These are phyloP conservation scores for Ascosphaera aggregata DNA, from an alignment of 2,329 filamentous ascomycete species.

Conservation along the genomic window DNA sequence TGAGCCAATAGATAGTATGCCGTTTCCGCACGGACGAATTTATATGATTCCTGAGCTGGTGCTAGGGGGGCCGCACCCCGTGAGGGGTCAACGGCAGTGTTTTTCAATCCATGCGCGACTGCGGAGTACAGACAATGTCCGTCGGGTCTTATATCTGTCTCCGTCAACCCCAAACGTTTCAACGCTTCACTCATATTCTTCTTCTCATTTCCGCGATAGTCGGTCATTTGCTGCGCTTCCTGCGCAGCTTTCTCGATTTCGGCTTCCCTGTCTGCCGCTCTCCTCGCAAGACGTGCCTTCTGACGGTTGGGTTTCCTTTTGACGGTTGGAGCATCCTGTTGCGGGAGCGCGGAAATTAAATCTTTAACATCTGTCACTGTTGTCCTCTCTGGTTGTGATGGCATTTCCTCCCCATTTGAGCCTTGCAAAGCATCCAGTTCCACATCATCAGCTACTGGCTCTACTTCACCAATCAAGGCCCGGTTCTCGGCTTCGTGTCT, in stretches of 20 bases:
- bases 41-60: conserved; percentile 32
- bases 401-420: conserved; percentile 4
- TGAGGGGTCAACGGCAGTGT: conserved; percentile 18
- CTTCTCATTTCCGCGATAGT: conserved; percentile 47
- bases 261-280: conserved; percentile 63
- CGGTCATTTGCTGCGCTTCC: conserved; percentile 52
- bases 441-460: conserved; percentile 6
- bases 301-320: conserved; percentile 67
- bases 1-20: conserved; percentile 55
- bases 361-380: conserved; percentile 5
- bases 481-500: conserved; percentile 28
- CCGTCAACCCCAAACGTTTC: conserved; percentile 35
- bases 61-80: conserved; percentile 7
- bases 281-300: conserved; percentile 72
- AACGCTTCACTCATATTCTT: conserved; percentile 47
- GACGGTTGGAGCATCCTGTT: conserved; percentile 6
- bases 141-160: conserved; percentile 67
- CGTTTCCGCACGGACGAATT: conserved; percentile 42
- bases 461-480: conserved; percentile 17
- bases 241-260: conserved; percentile 41
- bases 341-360: conserved; percentile 4
- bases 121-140: conserved; percentile 91
- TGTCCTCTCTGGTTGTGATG: conserved; percentile 2
- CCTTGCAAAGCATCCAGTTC: conserved; percentile 11
- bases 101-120: conserved; percentile 57